Percentiles rank a stretch among this genome's conserved stretches.
Evolutionary conservation across 306 rosid species (phyloP).

Genomic region (Sphenostylis stenocarpa): DNA sequence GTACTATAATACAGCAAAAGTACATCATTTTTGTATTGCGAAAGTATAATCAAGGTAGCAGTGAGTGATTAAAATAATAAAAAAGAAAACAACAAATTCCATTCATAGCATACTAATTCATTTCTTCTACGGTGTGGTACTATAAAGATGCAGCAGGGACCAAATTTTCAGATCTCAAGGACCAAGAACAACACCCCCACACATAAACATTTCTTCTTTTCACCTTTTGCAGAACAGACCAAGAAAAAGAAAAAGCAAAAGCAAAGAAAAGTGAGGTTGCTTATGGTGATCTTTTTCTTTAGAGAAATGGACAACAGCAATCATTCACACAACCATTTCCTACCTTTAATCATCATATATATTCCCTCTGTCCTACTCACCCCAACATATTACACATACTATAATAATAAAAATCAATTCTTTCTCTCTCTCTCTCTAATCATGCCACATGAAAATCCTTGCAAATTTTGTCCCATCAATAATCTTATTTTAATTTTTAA

Average conservation of each 20-base stretch:
- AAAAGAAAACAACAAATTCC: not conserved
- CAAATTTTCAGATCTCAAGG: not conserved
- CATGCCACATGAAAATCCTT: conserved; percentile 24
- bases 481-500: not conserved
- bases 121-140: not conserved
- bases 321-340: conserved; percentile 59
- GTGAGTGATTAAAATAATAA: not conserved
- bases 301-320: conserved; percentile 55
- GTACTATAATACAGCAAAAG: not conserved
- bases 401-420: not conserved
- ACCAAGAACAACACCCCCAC: conserved; percentile 26
- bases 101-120: too few relatives aligned
- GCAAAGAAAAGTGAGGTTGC: conserved; percentile 37
- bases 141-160: not conserved
- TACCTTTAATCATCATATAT: conserved; percentile 57
- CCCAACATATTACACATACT: conserved; percentile 3
- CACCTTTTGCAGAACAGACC: conserved; percentile 16
- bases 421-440: conserved; percentile 22
- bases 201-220: conserved; percentile 20
- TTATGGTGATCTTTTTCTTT: conserved; percentile 33
- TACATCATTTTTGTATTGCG: not conserved
- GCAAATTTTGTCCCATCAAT: not conserved
- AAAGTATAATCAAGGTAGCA: not conserved
- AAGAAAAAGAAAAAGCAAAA: conserved; percentile 52
- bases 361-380: conserved; percentile 34